These are phyloP conservation scores for Vigna angularis DNA, from an alignment of 306 rosid species.

Conservation along the genomic window DNA sequence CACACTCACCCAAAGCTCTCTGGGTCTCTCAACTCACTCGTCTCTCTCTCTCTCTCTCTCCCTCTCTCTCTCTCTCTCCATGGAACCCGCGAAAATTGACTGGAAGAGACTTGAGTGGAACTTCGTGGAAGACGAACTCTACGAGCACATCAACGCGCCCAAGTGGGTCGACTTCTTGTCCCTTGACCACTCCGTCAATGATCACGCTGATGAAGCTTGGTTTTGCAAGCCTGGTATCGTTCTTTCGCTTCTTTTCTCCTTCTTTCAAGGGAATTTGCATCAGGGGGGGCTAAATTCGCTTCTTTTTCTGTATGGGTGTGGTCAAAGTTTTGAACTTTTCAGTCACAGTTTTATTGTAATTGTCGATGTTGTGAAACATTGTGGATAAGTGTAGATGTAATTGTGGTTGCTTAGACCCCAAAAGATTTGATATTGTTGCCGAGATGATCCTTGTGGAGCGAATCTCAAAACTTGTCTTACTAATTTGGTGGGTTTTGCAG, in stretches of 20 bases:
- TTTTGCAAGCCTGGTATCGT: slow-evolving; percentile 80
- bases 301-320: neutral
- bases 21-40: neutral
- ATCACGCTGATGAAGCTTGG: slow-evolving; percentile 76
- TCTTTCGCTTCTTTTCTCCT: neutral
- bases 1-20: slow-evolving; percentile 14
- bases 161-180: slow-evolving; percentile 91
- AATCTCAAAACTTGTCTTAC: neutral
- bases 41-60: neutral
- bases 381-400: neutral
- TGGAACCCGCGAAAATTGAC: slow-evolving; percentile 97
- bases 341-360: neutral
- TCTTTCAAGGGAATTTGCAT: slow-evolving; percentile 4
- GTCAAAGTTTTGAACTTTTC: neutral
- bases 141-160: slow-evolving; percentile 91
- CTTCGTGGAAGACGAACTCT: slow-evolving; percentile 76
- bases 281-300: neutral
- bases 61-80: slow-evolving; percentile 22
- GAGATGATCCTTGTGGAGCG: neutral
- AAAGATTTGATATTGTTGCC: neutral
- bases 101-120: slow-evolving; percentile 88
- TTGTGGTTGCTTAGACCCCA: neutral
- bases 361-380: neutral
- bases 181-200: slow-evolving; percentile 34
- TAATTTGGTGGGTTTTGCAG: slow-evolving; percentile 52